Evolutionary conservation across 202 grass and related monocot species (phyloP).

Genomic region (Digitaria exilis): DNA sequence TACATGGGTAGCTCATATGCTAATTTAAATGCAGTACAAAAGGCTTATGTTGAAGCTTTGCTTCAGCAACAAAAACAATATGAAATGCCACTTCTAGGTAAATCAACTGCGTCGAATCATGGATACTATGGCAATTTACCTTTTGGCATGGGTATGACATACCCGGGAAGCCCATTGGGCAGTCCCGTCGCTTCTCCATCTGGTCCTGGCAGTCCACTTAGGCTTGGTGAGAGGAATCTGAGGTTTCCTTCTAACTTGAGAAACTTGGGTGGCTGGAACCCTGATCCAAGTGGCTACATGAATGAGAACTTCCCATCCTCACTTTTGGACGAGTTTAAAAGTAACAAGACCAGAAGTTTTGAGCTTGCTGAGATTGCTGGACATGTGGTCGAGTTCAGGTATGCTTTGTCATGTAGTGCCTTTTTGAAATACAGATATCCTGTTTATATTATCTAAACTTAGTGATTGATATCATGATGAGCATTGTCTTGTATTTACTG

Average conservation of each 20-base stretch:
- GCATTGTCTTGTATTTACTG: constrained; percentile 11
- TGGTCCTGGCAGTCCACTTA: constrained; percentile 71
- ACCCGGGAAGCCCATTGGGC: constrained; percentile 79
- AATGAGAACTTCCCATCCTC: constrained; percentile 76
- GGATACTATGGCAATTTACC: constrained; percentile 64
- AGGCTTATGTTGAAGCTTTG: constrained; percentile 75
- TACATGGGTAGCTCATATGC: constrained; percentile 55
- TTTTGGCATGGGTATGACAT: constrained; percentile 69
- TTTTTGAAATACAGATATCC: background rate
- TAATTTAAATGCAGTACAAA: constrained; percentile 72
- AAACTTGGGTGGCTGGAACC: constrained; percentile 70
- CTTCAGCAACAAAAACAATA: constrained; percentile 87
- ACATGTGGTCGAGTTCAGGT: constrained; percentile 97
- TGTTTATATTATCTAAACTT: background rate
- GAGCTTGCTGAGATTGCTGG: constrained; percentile 92
- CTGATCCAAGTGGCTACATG: constrained; percentile 60
- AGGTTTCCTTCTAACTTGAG: constrained; percentile 64
- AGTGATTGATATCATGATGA: background rate
- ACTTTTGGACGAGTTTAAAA: constrained; percentile 94
- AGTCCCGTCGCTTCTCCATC: constrained; percentile 61
- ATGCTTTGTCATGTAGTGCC: constrained; percentile 23
- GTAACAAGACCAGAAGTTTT: constrained; percentile 89
- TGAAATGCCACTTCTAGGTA: constrained; percentile 65
- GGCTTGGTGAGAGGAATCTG: constrained; percentile 70
- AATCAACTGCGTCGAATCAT: constrained; percentile 57